Percentiles rank a stretch among this genome's conserved stretches.
Conservation (phyloP, 345 rosid genomes). For the Abelmoschus esculentus region DNA sequence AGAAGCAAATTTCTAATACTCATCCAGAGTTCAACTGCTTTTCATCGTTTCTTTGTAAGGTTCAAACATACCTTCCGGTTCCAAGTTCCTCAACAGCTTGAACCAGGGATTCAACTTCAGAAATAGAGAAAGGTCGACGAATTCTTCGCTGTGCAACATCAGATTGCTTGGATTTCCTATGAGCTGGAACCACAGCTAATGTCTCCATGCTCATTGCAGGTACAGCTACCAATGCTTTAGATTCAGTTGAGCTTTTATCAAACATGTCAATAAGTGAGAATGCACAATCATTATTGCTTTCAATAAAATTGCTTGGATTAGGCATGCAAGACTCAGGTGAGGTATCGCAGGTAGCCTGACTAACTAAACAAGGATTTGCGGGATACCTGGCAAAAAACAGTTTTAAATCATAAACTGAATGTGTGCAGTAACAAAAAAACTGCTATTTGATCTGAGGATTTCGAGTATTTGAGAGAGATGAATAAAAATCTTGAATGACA, state of each 20-base stretch:
- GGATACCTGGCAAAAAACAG: conserved; percentile 39
- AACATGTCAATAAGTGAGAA: conserved; percentile 47
- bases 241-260: conserved; percentile 40
- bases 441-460: neutral
- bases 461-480: neutral
- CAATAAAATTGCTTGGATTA: conserved; percentile 42
- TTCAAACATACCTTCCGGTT: conserved; percentile 72
- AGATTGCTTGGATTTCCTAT: conserved; percentile 63
- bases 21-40: too few species aligned
- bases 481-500: neutral
- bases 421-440: neutral
- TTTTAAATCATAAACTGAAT: conserved; percentile 11
- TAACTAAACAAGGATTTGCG: conserved; percentile 16
- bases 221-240: conserved; percentile 64
- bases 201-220: conserved; percentile 56
- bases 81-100: conserved; percentile 98
- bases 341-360: conserved; percentile 26
- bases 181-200: conserved; percentile 46
- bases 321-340: conserved; percentile 26
- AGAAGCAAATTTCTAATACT: neutral
- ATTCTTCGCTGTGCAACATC: conserved; percentile 88
- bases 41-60: neutral
- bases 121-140: conserved; percentile 94
- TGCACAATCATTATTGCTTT: conserved; percentile 82
- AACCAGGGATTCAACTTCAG: conserved; percentile 95